Conservation (phyloP, 306 rosid species). For the Coriaria nepalensis region DNA sequence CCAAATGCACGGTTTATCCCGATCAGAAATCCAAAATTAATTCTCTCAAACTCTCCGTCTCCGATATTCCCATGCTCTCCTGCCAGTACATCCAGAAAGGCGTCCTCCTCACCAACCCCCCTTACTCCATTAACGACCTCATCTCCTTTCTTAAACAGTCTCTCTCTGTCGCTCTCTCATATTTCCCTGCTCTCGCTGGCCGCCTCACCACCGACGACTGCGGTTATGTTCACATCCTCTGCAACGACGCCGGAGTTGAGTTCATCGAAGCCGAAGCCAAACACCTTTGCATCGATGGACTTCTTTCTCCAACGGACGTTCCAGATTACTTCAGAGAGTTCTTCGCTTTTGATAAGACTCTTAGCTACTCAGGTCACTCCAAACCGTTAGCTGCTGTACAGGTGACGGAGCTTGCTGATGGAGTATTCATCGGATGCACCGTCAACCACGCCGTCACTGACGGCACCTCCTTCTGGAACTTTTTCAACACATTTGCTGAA, state of each 20-base stretch:
- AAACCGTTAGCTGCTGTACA: constrained; percentile 7
- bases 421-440: constrained; percentile 15
- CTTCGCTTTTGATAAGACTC: constrained; percentile 8
- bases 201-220: constrained; percentile 7
- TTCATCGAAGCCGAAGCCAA: constrained; percentile 8
- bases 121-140: constrained; percentile 3
- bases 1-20: constrained; percentile 6
- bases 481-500: constrained; percentile 15
- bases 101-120: constrained; percentile 8
- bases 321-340: constrained; percentile 10
- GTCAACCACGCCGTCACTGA: constrained; percentile 18
- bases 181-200: constrained; percentile 16
- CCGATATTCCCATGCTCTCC: constrained; percentile 17
- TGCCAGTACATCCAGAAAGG: constrained; percentile 18
- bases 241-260: constrained; percentile 11
- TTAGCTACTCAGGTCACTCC: constrained; percentile 15
- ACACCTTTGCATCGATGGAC: background rate
- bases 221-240: constrained; percentile 11
- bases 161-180: constrained; percentile 14
- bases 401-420: constrained; percentile 16
- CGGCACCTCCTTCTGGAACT: constrained; percentile 18
- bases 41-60: constrained; percentile 16
- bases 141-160: constrained; percentile 4
- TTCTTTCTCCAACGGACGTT: constrained; percentile 3
- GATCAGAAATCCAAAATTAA: background rate